Evolutionary conservation across 176 grass and related monocot species (phyloP).

Genomic region (Triticum aestivum): DNA sequence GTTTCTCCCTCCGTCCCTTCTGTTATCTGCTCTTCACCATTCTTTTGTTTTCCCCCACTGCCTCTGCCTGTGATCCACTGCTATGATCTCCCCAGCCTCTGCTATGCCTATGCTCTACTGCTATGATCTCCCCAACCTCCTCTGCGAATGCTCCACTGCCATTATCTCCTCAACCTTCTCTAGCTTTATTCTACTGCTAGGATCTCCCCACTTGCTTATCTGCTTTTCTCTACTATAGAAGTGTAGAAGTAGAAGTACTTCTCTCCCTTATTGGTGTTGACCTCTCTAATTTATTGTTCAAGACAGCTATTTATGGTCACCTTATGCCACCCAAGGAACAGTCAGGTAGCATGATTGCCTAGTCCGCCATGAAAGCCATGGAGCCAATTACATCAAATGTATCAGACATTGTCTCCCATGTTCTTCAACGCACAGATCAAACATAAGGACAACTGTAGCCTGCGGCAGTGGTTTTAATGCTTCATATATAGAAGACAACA

Average conservation of each 20-base stretch:
- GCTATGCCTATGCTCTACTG: background rate
- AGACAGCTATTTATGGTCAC: background rate
- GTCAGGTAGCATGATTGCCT: background rate
- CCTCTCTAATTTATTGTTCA: background rate
- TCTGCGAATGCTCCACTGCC: background rate
- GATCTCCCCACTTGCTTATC: background rate
- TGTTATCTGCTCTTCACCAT: background rate
- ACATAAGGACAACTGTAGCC: background rate
- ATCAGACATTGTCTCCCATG: background rate
- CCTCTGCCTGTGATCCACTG: background rate
- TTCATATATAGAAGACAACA: background rate
- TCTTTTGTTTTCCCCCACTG: background rate
- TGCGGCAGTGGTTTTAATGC: background rate
- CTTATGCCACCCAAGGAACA: background rate
- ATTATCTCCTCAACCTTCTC: background rate
- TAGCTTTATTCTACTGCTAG: background rate
- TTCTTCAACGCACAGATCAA: background rate
- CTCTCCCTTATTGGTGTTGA: background rate
- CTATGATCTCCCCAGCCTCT: background rate
- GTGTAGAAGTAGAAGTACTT: background rate
- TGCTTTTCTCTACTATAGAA: background rate
- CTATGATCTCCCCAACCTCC: background rate
- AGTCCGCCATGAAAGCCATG: background rate
- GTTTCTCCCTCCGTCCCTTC: background rate
- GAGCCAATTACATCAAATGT: background rate